Base-by-base conservation (phyloP, 257 asterid species). In the Penstemon davidsonii region DNA sequence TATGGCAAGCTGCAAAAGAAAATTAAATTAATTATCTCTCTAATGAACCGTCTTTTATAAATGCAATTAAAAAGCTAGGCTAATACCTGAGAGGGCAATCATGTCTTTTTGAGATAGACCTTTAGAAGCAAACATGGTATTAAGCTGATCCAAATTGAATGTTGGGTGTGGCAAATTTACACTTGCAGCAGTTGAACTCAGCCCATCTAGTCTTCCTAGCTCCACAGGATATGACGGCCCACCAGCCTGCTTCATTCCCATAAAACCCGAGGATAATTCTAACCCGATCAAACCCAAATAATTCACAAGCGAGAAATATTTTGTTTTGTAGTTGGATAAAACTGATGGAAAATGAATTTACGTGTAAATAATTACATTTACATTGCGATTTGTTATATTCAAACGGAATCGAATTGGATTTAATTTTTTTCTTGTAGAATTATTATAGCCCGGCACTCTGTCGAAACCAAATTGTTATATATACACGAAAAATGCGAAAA, bases 61-160 rank as follows among this genome's bases (percentile, higher is more conserved):
- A 11, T 13, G 18, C 9, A 9, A 44, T 3, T 8, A 5, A 60
- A 5, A 25, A 57, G 3, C 19, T 69, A 1, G 33, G 33, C 33
- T 25, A 25, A 25, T 71, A 92, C 98, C 96, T n/a, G 97, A 90
- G 60, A 92, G 93, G 62, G 98, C 98, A 55, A 92, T 86, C 97
- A 92, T 83, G 76, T 92, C 97, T 0, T 75, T 47, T 74, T 86
- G 96, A 65, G 70, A 18, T 0, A 90, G 76, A 41, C 93, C 90
- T 62, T 62, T 79, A 8, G 87, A 63, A 10, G 84, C 77, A 75
- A 92, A 92, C 91, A 90, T 76, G 42, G 78, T 5, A 58, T 81
- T 92, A 4, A 86, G 92, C 64, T 86, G 93, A 63, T 85, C 19
- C 80, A 92, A 65, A 75, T 82, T 80, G 83, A 92, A 86, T 13